Evolutionary conservation across 2,329 filamentous ascomycete genomes (phyloP).

Genomic region (Teratosphaeria viscida): DNA sequence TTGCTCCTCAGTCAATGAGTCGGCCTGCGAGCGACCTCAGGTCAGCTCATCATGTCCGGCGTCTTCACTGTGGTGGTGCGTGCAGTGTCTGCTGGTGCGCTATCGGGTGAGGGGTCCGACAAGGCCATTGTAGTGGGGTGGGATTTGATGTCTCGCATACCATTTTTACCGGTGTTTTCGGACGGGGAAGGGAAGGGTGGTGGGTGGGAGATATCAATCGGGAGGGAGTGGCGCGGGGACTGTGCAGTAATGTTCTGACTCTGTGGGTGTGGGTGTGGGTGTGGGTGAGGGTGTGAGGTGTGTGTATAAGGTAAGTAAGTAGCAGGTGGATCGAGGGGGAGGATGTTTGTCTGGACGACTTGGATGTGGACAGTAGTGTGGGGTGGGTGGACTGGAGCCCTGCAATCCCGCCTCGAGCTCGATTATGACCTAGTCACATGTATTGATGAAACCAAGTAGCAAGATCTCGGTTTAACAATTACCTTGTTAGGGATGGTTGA

Average conservation of each 20-base stretch:
- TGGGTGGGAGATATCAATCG: background rate
- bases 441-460: too few relatives aligned
- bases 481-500: background rate
- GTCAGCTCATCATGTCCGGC: background rate
- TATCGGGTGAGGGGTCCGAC: background rate
- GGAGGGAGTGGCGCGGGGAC: background rate
- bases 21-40: constrained; percentile 51
- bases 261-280: background rate
- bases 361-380: background rate
- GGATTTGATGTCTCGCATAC: background rate
- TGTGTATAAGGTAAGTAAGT: too few relatives aligned
- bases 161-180: background rate
- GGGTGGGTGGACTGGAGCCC: background rate
- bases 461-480: too few relatives aligned
- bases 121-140: background rate
- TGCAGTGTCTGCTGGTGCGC: background rate
- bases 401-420: background rate
- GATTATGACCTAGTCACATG: background rate
- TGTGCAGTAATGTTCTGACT: background rate
- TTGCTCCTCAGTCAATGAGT: constrained; percentile 98
- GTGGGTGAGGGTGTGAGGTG: too few relatives aligned
- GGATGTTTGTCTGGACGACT: background rate
- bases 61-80: background rate
- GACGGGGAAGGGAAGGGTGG: background rate
- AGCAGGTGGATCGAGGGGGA: background rate